Evolutionary conservation across 129 eudicot species (phyloP).

Genomic region (Flaveria trinervia): DNA sequence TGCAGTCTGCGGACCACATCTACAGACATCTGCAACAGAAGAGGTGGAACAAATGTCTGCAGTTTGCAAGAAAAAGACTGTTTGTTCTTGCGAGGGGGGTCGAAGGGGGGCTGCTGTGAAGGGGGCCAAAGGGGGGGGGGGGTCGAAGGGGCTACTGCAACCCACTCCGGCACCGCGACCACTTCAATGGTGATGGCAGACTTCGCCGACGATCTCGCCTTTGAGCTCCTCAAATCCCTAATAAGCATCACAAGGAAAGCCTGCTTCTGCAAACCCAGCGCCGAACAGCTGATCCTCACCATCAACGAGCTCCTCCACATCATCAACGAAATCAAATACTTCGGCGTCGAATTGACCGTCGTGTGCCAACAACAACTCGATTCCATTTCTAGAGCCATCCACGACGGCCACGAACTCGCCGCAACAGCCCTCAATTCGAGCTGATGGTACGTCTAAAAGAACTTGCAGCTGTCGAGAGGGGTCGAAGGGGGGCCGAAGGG

Average conservation of each 20-base stretch:
- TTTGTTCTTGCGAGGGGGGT: too few species aligned
- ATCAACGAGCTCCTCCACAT: slow-evolving; percentile 71
- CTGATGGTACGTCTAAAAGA: slow-evolving; percentile 82
- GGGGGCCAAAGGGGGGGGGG: too few species aligned
- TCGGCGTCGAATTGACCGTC: slow-evolving; percentile 72
- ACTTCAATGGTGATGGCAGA: slow-evolving; percentile 61
- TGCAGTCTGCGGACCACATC: too few species aligned
- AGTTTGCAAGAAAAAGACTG: too few species aligned
- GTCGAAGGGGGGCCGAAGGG: too few species aligned
- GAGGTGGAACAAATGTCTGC: too few species aligned
- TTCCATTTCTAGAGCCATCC: slow-evolving; percentile 52
- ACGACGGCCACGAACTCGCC: slow-evolving; percentile 69
- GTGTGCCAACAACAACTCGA: slow-evolving; percentile 79
- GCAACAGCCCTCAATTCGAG: slow-evolving; percentile 55
- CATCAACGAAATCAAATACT: slow-evolving; percentile 76
- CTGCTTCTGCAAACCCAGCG: slow-evolving; percentile 55
- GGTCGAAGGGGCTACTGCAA: too few species aligned
- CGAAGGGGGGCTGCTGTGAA: too few species aligned
- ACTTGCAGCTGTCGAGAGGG: slow-evolving; percentile 51
- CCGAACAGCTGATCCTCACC: slow-evolving; percentile 56
- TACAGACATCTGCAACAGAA: too few species aligned
- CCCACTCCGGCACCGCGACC: slow-evolving; percentile 16
- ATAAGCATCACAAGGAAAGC: slow-evolving; percentile 55
- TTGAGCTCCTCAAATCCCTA: slow-evolving; percentile 78
- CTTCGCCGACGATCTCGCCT: slow-evolving; percentile 86